A percentile compares a stretch with the other conserved stretches of the same genome.
These are phyloP conservation scores for Gossypium gossypioides DNA, from an alignment of 441 rosid genomes.

Conservation along the genomic window DNA sequence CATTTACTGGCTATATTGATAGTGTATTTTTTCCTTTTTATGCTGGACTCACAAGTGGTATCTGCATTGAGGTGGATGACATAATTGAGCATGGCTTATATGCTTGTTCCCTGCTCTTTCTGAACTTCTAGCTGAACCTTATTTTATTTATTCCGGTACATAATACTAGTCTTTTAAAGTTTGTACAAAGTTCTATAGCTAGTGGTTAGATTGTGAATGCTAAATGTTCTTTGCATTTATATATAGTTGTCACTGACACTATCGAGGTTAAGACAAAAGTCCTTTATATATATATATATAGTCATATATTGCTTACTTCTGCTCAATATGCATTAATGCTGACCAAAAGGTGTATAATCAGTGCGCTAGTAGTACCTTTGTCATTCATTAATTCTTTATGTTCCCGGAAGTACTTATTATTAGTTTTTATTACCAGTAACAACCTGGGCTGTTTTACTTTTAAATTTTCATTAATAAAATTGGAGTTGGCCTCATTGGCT, in stretches of 20 bases:
- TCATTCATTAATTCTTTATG: background rate
- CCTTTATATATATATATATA: background rate
- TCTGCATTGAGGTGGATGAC: background rate
- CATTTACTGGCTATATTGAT: background rate
- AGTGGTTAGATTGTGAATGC: background rate
- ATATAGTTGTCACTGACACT: background rate
- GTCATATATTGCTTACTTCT: background rate
- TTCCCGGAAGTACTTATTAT: background rate
- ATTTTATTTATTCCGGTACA: background rate
- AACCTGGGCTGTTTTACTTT: background rate
- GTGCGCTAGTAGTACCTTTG: background rate
- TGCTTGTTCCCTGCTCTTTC: background rate
- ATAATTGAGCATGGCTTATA: background rate
- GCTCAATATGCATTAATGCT: background rate
- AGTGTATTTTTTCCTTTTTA: background rate
- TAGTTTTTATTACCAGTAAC: background rate
- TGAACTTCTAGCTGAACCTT: background rate
- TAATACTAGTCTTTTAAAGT: background rate
- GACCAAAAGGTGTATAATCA: background rate
- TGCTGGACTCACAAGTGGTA: background rate
- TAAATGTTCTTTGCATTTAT: background rate
- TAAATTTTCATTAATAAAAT: background rate
- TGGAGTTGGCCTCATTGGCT: background rate
- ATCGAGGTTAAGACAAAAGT: background rate
- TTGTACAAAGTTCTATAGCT: background rate